These are phyloP conservation scores for Corchorus capsularis DNA, from an alignment of 345 rosid genomes.

Conservation along the genomic window DNA sequence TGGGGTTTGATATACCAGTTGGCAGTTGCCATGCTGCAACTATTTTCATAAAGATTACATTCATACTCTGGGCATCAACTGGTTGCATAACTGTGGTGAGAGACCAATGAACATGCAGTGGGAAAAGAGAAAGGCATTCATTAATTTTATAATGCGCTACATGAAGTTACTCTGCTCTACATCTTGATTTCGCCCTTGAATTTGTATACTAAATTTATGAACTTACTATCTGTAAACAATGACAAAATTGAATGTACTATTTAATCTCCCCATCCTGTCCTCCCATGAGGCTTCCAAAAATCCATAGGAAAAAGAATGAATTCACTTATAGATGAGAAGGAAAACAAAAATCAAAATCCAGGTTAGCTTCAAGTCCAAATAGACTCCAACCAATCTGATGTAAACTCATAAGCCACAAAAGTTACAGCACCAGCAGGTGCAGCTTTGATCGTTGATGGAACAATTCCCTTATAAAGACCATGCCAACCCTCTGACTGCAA, in stretches of 20 bases:
- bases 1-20: background rate
- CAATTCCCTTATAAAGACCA: slow-evolving; percentile 91
- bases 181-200: slow-evolving; percentile 8
- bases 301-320: slow-evolving; percentile 31
- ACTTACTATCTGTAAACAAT: background rate
- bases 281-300: slow-evolving; percentile 16
- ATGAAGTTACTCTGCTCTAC: slow-evolving; percentile 10
- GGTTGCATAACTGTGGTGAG: background rate
- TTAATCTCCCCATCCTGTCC: background rate
- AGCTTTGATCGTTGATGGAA: slow-evolving; percentile 94
- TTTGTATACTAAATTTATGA: background rate
- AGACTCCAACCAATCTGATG: slow-evolving; percentile 90
- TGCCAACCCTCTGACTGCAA: slow-evolving; percentile 71
- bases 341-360: slow-evolving; percentile 21
- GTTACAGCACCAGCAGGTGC: slow-evolving; percentile 99
- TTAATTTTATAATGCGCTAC: background rate
- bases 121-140: background rate
- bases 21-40: background rate
- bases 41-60: background rate
- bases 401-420: slow-evolving; percentile 75
- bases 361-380: slow-evolving; percentile 40
- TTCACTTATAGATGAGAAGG: slow-evolving; percentile 12
- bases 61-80: background rate
- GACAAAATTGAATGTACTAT: slow-evolving; percentile 2
- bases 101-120: background rate